A percentile compares a stretch with the other conserved stretches of the same genome.
Evolutionary conservation across 1,284 basidiomycete genomes (phyloP).

Genomic region (Sporisorium iseilematis-ciliati): DNA sequence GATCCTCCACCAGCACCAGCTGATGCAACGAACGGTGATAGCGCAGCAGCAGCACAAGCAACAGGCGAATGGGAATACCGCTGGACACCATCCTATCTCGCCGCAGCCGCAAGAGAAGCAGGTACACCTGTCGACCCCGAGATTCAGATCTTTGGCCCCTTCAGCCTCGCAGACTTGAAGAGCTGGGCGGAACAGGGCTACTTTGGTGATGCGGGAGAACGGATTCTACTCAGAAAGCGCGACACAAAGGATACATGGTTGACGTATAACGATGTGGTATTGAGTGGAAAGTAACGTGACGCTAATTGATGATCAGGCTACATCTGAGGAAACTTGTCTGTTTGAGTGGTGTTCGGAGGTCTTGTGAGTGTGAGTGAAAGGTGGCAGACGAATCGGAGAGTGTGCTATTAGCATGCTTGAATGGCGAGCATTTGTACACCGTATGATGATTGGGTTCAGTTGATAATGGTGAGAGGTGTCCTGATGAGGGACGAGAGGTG

Average conservation of each 20-base stretch:
- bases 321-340: background rate
- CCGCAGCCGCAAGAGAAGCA: constrained; percentile 43
- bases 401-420: no score
- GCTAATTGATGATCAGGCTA: background rate
- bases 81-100: constrained; percentile 64
- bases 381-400: background rate
- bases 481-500: no score
- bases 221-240: constrained; percentile 52
- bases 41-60: background rate
- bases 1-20: constrained; percentile 10
- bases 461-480: no score
- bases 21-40: background rate
- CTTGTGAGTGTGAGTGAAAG: background rate
- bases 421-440: no score
- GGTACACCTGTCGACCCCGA: constrained; percentile 47
- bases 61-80: constrained; percentile 57
- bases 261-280: constrained; percentile 17
- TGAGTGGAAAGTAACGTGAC: background rate
- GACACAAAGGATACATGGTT: constrained; percentile 36
- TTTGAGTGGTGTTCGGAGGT: background rate
- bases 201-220: constrained; percentile 60
- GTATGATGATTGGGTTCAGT: no score
- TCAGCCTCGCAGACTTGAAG: constrained; percentile 40
- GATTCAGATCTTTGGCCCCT: constrained; percentile 63
- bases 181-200: constrained; percentile 63